A percentile compares a stretch with the other conserved stretches of the same genome.
phyloP scores from a whole-genome alignment of 495 filamentous ascomycete species.

The Aspergillus incahuasiensis region DNA sequence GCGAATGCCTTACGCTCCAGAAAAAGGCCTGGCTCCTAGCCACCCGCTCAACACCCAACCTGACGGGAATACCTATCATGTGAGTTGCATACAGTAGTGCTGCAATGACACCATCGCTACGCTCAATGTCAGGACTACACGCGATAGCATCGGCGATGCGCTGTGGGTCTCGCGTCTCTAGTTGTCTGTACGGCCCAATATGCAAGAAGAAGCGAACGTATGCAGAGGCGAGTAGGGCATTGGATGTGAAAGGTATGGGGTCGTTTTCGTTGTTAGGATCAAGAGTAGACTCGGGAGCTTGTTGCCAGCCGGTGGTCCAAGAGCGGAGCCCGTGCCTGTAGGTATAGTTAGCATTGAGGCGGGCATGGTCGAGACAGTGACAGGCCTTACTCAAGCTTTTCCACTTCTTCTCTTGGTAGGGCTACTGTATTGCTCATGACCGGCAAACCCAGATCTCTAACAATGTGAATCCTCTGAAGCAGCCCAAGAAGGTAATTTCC shows the following conservation, averaged over 20 bases:
- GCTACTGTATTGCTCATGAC: slow-evolving; percentile 29
- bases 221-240: slow-evolving; percentile 35
- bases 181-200: slow-evolving; percentile 33
- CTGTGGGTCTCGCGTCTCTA: slow-evolving; percentile 35
- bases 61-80: slow-evolving; percentile 38
- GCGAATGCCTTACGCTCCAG: slow-evolving; percentile 47
- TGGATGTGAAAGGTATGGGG: slow-evolving; percentile 39
- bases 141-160: slow-evolving; percentile 31
- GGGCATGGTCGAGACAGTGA: too few species aligned
- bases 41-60: slow-evolving; percentile 39
- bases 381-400: slow-evolving; percentile 3
- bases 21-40: slow-evolving; percentile 44
- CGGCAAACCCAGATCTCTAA: slow-evolving; percentile 28
- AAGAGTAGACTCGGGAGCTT: slow-evolving; percentile 39
- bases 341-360: background rate
- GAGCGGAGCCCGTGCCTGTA: slow-evolving; percentile 33
- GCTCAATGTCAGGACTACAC: slow-evolving; percentile 29
- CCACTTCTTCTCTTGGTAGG: slow-evolving; percentile 23
- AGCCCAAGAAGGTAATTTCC: slow-evolving; percentile 39
- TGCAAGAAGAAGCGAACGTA: slow-evolving; percentile 37
- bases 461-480: slow-evolving; percentile 38
- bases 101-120: slow-evolving; percentile 35
- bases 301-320: slow-evolving; percentile 41
- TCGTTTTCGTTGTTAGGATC: slow-evolving; percentile 40
- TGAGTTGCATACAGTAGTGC: slow-evolving; percentile 38